Evolutionary conservation across 139 green algal genomes (phyloP), one percentile per base, ranked within the genome.

Genomic region (Chlamydomonas schloesseri): DNA sequence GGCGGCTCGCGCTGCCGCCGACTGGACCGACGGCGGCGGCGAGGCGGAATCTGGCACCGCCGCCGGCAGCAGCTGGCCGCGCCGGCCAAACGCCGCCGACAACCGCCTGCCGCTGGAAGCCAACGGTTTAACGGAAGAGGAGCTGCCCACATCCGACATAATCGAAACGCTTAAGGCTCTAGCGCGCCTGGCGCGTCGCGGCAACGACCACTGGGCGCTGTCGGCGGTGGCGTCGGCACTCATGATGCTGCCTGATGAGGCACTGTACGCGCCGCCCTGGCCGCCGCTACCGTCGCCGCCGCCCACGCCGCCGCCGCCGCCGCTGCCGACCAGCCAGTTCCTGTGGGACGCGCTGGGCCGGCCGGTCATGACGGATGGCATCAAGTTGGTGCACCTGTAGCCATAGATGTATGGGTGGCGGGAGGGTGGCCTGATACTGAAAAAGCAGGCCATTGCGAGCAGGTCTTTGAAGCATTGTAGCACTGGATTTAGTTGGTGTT

Each of bases 291-390:
- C 85, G 23, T 92, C 89, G n/a, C 89, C 89, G 55, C 89, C 89
- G 28, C 73, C 82, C 57, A 92, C 89, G 34, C 89, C 89, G 42
- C 89, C 89, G 46, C 89, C 89, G 67, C 85, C 76, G 65, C 89
- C 87, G 50, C 86, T 92, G 73, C 80, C 89, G 9, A 92, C 89
- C 31, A 88, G 85, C 29, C 80, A 90, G 81, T 92, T 83, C 81
- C 53, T 92, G 62, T 92, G 89, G 89, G 89, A 92, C 81, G 86
- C 85, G 34, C 58, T 92, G 47, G 89, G 78, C 0, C 72, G 89
- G 46, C 89, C 89, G 13, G 79, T 84, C 46, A 92, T 92, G 89
- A 90, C 89, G 26, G 89, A 92, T 33, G 89, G 89, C 31, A 78
- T 91, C 24, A 83, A 82, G 34, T 60, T 91, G 57, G 69, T 71